Conservation (phyloP, 768 basidiomycete species). For the Pleurotus djamor region DNA sequence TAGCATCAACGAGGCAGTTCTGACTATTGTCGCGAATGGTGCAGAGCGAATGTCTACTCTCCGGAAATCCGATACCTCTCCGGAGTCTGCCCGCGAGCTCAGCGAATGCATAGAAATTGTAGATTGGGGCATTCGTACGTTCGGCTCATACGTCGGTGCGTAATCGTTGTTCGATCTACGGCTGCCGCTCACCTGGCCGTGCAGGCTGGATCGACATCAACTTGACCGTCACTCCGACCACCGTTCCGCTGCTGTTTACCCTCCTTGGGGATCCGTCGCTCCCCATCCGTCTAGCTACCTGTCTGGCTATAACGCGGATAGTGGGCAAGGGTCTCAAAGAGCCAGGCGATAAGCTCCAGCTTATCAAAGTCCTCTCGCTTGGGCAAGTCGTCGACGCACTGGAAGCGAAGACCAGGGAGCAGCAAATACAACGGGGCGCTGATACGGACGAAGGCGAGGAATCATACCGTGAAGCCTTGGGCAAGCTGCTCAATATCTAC, state of each 20-base stretch:
- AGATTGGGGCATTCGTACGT: slow-evolving; percentile 90
- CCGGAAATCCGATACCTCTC: slow-evolving; percentile 41
- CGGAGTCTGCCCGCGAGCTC: slow-evolving; percentile 48
- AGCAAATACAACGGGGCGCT: slow-evolving; percentile 63
- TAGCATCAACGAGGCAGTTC: slow-evolving; percentile 81
- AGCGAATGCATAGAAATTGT: slow-evolving; percentile 72
- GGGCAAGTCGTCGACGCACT: slow-evolving; percentile 79
- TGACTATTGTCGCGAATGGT: slow-evolving; percentile 77
- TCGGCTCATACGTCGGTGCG: slow-evolving; percentile 93
- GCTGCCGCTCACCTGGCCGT: neutral
- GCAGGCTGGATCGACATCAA: slow-evolving; percentile 98
- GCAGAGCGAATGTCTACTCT: slow-evolving; percentile 53
- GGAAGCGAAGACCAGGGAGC: slow-evolving; percentile 69
- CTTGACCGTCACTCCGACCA: slow-evolving; percentile 87
- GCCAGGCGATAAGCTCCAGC: slow-evolving; percentile 82
- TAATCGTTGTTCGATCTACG: slow-evolving; percentile 14
- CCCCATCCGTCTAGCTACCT: slow-evolving; percentile 81
- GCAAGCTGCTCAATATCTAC: slow-evolving; percentile 75
- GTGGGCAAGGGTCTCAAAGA: slow-evolving; percentile 94
- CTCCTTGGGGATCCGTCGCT: slow-evolving; percentile 77
- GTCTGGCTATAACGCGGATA: slow-evolving; percentile 76
- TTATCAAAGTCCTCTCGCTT: slow-evolving; percentile 87
- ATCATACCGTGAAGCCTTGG: slow-evolving; percentile 86
- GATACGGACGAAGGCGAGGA: slow-evolving; percentile 87
- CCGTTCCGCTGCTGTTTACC: slow-evolving; percentile 81